Evolutionary conservation across 2,329 filamentous ascomycete species (phyloP).

Genomic region (Ophiocordyceps camponoti-rufipedis): DNA sequence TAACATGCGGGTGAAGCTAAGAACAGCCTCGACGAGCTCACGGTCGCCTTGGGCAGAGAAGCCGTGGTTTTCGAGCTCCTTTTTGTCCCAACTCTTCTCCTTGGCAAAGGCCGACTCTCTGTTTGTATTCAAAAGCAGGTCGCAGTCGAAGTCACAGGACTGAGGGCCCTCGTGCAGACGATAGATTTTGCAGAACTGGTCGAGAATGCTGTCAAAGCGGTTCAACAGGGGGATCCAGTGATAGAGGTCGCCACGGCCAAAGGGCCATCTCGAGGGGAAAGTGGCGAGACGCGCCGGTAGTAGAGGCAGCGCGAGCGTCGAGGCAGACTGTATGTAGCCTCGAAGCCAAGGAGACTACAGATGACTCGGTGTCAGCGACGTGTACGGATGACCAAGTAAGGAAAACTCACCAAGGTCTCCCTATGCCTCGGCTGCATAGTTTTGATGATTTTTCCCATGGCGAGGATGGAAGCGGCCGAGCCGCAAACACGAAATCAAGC

Average conservation of each 20-base stretch:
- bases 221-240: slow-evolving; percentile 96
- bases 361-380: not conserved
- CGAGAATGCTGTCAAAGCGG: slow-evolving; percentile 77
- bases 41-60: slow-evolving; percentile 62
- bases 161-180: slow-evolving; percentile 67
- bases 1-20: slow-evolving; percentile 74
- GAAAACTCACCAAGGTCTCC: slow-evolving; percentile 42
- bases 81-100: slow-evolving; percentile 23
- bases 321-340: slow-evolving; percentile 57
- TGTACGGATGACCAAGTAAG: not conserved
- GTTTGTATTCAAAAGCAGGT: slow-evolving; percentile 41
- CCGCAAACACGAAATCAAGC: slow-evolving; percentile 28
- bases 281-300: slow-evolving; percentile 58
- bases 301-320: slow-evolving; percentile 51
- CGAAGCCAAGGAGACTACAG: slow-evolving; percentile 70
- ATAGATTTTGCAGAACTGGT: slow-evolving; percentile 66
- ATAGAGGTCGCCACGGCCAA: slow-evolving; percentile 87
- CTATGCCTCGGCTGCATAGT: slow-evolving; percentile 47
- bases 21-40: slow-evolving; percentile 58
- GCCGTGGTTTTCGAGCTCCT: slow-evolving; percentile 37
- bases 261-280: slow-evolving; percentile 85
- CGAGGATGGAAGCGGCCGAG: slow-evolving; percentile 38
- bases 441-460: slow-evolving; percentile 53
- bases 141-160: slow-evolving; percentile 51
- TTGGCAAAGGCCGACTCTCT: slow-evolving; percentile 31